Conservation (phyloP, 371 early-diverging fungal species). For the Lichtheimia corymbifera region DNA sequence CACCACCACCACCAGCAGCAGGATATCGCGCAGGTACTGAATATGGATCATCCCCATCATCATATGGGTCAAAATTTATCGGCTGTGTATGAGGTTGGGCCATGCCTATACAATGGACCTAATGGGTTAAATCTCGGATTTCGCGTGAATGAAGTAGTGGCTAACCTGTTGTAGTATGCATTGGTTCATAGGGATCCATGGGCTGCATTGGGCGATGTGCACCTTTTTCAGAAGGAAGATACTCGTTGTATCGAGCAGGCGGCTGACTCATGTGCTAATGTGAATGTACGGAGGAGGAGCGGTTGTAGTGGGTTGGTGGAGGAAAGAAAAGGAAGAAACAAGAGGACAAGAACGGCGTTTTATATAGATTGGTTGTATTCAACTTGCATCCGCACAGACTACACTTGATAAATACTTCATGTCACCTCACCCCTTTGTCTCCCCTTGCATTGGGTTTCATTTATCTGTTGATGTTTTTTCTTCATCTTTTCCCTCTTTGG, state of each 20-base stretch:
- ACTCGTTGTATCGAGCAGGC: constrained; percentile 2
- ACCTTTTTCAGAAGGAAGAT: constrained; percentile 3
- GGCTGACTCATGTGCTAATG: constrained; percentile 11
- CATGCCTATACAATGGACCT: background rate
- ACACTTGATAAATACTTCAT: too few relatives aligned
- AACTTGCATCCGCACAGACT: constrained; percentile 1
- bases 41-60: constrained; percentile 28
- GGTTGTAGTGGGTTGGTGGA: background rate
- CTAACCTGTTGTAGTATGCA: background rate
- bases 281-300: background rate
- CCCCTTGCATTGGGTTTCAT: too few relatives aligned
- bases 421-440: too few relatives aligned
- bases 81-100: background rate
- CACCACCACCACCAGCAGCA: background rate
- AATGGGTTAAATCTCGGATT: too few relatives aligned
- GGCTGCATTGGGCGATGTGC: constrained; percentile 10
- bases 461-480: too few relatives aligned
- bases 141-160: too few relatives aligned
- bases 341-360: constrained; percentile 1
- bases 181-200: constrained; percentile 31
- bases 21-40: constrained; percentile 24
- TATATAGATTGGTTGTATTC: constrained; percentile 1
- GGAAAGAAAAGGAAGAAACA: constrained; percentile 11
- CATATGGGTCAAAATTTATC: constrained; percentile 18
- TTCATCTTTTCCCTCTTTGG: too few relatives aligned